phyloP scores from a whole-genome alignment of 768 basidiomycete genomes.

The Tephrocybe sp. region DNA sequence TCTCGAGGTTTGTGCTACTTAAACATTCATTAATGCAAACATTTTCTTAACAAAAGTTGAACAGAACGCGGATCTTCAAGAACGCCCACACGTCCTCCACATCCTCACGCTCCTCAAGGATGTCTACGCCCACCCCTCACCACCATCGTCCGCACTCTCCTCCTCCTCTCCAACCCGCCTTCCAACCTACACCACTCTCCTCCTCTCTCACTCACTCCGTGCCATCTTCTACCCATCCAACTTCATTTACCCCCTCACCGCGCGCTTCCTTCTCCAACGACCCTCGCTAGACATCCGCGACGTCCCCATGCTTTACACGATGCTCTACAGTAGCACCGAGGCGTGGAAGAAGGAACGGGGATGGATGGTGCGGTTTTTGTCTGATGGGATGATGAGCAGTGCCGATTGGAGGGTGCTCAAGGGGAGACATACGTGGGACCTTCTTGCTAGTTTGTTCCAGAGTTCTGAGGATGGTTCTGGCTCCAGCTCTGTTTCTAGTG shows the following conservation, averaged over 20 bases:
- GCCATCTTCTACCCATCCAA: conserved; percentile 85
- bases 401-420: conserved; percentile 83
- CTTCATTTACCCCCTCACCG: conserved; percentile 83
- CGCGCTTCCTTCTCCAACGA: conserved; percentile 88
- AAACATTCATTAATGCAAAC: neutral
- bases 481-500: too few species aligned
- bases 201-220: conserved; percentile 79
- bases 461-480: conserved; percentile 34
- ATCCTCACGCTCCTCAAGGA: conserved; percentile 68
- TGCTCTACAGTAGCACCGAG: conserved; percentile 79
- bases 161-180: conserved; percentile 48
- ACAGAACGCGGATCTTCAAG: conserved; percentile 68
- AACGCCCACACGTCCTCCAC: conserved; percentile 69
- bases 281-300: conserved; percentile 77
- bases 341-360: conserved; percentile 86
- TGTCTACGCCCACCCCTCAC: conserved; percentile 12
- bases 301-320: conserved; percentile 86
- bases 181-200: conserved; percentile 75
- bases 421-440: conserved; percentile 84
- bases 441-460: conserved; percentile 80
- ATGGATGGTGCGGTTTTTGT: conserved; percentile 84
- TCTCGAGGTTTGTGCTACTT: conserved; percentile 52
- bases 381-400: conserved; percentile 72
- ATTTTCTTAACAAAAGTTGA: neutral
- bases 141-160: conserved; percentile 36